Base-by-base conservation (phyloP, 2,329 filamentous ascomycete species). In the Hypoxylon sp. region DNA sequence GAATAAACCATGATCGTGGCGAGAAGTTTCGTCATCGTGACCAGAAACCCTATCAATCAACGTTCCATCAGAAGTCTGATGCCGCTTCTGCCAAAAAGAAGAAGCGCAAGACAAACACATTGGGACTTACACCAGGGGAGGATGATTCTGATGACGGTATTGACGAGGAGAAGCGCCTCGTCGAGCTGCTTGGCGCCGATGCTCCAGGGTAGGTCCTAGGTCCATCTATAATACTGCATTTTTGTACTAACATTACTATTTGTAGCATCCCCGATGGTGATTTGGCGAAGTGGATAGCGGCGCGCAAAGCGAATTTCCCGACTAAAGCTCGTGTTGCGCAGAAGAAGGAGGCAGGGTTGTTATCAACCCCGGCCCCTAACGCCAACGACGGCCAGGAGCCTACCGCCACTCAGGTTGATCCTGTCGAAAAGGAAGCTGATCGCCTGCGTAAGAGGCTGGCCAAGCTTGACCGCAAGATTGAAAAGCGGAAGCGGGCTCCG, bases 281-380 rank as follows among this genome's bases (percentile, higher is more conserved):
- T 75, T 85, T 98, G 61, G 87, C 89, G 24, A 88, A 89, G 6
- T 98, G 93, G 89, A 88, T 97, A 69, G 89, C 89, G 54, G 93
- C 97, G 79, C 89, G 95, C 65, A 91, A 87, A 76, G 91, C 89
- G 71, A 90, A 91, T 56, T 98, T 88, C 77, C 95, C 95, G 1
- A 98, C 94, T 2, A 88, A 89, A 77, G 88, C 88, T 65, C 89
- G 92, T 61, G 83, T 89, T 68, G 86, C 88, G 67, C 88, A 88
- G 70, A 92, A 87, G 79, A 87, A 88, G 69, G 84, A 85, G 73
- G 82, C 81, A 64, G 80, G 81, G 73, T 75, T 80, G 74, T 78
- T 81, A 7, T 37, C 61, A 6, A 29, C 59, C 63, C 85, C 87
- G 62, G 83, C 86, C 61, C 88, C 90, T 76, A 90, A 92, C 77